Evolutionary conservation across 768 basidiomycete genomes (phyloP).

Genomic region (Leccinum boreale): DNA sequence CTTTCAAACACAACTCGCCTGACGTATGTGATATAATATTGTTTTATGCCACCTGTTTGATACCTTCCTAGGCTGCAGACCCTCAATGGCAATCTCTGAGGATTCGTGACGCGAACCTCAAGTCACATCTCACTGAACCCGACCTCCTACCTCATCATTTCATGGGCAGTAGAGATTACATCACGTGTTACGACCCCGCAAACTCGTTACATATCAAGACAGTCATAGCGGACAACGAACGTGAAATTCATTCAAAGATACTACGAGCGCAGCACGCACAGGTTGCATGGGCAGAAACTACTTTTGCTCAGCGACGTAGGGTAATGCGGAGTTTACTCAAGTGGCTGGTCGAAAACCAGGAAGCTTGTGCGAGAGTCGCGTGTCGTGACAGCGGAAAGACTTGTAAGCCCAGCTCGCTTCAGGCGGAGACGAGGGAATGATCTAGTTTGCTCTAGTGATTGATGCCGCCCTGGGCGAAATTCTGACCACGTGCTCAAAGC

Average conservation of each 20-base stretch:
- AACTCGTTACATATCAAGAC: constrained; percentile 82
- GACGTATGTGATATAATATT: constrained; percentile 41
- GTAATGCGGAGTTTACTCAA: constrained; percentile 85
- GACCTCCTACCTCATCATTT: constrained; percentile 50
- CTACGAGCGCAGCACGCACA: constrained; percentile 62
- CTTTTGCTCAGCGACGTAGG: constrained; percentile 74
- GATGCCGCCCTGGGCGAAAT: constrained; percentile 96
- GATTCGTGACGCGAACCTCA: constrained; percentile 57
- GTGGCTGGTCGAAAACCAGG: constrained; percentile 92
- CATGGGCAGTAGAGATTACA: constrained; percentile 55
- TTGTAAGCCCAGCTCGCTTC: constrained; percentile 43
- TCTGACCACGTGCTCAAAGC: constrained; percentile 89
- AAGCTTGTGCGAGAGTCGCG: constrained; percentile 79
- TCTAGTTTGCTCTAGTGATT: constrained; percentile 54
- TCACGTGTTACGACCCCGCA: constrained; percentile 92
- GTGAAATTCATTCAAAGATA: constrained; percentile 76
- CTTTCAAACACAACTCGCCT: constrained; percentile 58
- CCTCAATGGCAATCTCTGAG: constrained; percentile 54
- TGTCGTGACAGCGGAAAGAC: constrained; percentile 97
- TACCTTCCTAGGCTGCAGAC: constrained; percentile 46
- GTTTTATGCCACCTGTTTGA: constrained; percentile 10
- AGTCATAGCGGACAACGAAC: constrained; percentile 66
- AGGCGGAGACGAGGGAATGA: not conserved
- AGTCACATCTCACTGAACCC: constrained; percentile 58
- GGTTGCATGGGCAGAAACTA: constrained; percentile 65